Percentiles rank a stretch among this genome's conserved stretches.
Evolutionary conservation across 164 flowering plant species (phyloP).

Genomic region (Euptelea pleiosperma): DNA sequence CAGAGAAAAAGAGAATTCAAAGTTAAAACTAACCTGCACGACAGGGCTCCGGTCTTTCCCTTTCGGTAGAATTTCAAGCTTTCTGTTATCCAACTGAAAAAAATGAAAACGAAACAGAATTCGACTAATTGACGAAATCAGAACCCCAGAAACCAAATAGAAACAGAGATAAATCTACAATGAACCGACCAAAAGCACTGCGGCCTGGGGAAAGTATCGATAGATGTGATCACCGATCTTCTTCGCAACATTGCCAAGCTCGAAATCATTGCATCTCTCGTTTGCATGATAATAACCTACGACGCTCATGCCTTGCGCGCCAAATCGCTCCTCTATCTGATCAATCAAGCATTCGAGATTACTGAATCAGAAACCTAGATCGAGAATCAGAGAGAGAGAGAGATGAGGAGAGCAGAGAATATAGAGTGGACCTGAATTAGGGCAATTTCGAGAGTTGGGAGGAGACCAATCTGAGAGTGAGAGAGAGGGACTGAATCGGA

Average conservation of each 20-base stretch:
- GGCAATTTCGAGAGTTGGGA: conserved; percentile 91
- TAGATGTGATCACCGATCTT: conserved; percentile 88
- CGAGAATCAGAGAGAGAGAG: background rate
- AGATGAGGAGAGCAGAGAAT: background rate
- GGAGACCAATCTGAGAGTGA: conserved; percentile 80
- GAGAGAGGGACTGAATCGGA: conserved; percentile 88
- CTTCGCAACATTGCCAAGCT: conserved; percentile 67
- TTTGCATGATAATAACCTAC: conserved; percentile 96
- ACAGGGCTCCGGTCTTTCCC: conserved; percentile 63
- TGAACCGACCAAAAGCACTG: conserved; percentile 67
- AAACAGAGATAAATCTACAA: background rate
- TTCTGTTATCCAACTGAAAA: conserved; percentile 72
- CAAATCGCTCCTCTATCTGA: conserved; percentile 83
- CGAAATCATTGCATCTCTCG: conserved; percentile 78
- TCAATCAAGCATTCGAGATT: background rate
- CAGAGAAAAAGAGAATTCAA: background rate
- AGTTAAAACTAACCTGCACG: conserved; percentile 56
- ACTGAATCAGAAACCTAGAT: conserved; percentile 7
- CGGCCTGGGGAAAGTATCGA: conserved; percentile 78
- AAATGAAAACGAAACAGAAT: background rate
- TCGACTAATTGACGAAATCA: background rate
- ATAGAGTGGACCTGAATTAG: conserved; percentile 53
- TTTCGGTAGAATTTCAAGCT: conserved; percentile 62
- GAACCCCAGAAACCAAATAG: background rate
- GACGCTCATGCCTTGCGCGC: conserved; percentile 54